A percentile compares a stretch with the other conserved stretches of the same genome.
These are phyloP conservation scores for Xylaria intraflava DNA, from an alignment of 495 filamentous ascomycete genomes.

Conservation along the genomic window DNA sequence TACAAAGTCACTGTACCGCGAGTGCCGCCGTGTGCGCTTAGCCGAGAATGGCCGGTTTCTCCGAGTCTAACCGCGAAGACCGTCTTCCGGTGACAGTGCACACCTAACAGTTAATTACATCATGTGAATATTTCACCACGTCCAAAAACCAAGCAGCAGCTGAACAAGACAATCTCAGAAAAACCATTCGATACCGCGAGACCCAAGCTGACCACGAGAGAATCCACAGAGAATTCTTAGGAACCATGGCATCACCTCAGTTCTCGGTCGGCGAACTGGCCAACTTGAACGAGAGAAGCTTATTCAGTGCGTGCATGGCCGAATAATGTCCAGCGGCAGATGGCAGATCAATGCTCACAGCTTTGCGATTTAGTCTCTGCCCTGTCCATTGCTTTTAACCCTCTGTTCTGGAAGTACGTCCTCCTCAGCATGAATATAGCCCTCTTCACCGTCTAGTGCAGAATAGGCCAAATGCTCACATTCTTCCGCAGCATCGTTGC, in stretches of 20 bases:
- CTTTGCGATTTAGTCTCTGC: constrained; percentile 51
- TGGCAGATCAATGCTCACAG: constrained; percentile 8
- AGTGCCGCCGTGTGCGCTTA: no score
- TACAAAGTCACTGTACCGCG: no score
- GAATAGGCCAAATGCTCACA: constrained; percentile 15
- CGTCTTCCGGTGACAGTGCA: background rate
- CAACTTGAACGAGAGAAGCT: constrained; percentile 58
- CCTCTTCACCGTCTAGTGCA: background rate
- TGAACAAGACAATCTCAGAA: background rate
- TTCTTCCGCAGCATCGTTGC: constrained; percentile 50
- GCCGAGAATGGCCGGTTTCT: background rate
- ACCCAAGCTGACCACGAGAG: background rate
- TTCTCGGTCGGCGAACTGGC: constrained; percentile 38
- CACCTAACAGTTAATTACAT: no score
- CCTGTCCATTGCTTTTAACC: constrained; percentile 65
- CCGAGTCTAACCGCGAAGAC: background rate
- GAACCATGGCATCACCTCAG: constrained; percentile 23
- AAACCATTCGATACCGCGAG: background rate
- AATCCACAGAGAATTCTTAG: background rate
- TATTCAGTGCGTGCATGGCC: constrained; percentile 47
- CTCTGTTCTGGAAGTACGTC: constrained; percentile 75
- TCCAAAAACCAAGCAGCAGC: background rate
- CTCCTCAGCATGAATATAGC: background rate
- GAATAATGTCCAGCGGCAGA: background rate
- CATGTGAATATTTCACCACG: no score